Evolutionary conservation across 768 basidiomycete genomes (phyloP).

Genomic region (Lactarius trivialis): DNA sequence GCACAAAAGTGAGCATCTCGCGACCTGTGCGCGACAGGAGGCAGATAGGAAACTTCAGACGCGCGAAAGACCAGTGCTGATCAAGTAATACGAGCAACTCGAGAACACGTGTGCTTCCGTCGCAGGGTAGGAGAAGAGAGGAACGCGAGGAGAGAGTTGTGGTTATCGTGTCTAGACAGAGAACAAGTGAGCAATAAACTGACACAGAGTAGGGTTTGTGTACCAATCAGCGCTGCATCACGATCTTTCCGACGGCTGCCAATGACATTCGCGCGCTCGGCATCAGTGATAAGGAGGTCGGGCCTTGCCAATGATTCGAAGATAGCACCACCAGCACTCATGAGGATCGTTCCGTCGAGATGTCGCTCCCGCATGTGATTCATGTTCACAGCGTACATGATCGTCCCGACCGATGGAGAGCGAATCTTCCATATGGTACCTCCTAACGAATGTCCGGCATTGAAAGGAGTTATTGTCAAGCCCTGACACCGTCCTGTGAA

Average conservation of each 20-base stretch:
- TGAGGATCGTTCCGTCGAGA: conserved; percentile 86
- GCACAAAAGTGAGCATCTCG: conserved; percentile 89
- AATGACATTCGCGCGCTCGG: conserved; percentile 73
- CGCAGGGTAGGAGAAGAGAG: conserved; percentile 86
- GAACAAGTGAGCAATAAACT: conserved; percentile 5
- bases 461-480: conserved; percentile 90
- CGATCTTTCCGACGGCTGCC: conserved; percentile 87
- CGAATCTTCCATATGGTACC: conserved; percentile 98
- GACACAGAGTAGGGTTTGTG: conserved; percentile 20
- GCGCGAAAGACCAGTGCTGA: conserved; percentile 93
- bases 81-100: conserved; percentile 95
- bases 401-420: conserved; percentile 94
- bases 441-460: conserved; percentile 91
- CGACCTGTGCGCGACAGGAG: conserved; percentile 85
- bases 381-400: conserved; percentile 90
- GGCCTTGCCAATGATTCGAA: conserved; percentile 85
- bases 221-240: conserved; percentile 83
- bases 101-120: conserved; percentile 89
- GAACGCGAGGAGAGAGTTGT: conserved; percentile 74
- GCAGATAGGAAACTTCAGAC: conserved; percentile 82
- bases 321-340: conserved; percentile 67
- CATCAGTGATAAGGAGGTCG: conserved; percentile 91
- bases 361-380: conserved; percentile 97
- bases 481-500: conserved; percentile 75
- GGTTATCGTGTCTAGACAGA: conserved; percentile 70